Conservation (phyloP, 441 rosid genomes). For the Cnidoscolus chayamansa region DNA sequence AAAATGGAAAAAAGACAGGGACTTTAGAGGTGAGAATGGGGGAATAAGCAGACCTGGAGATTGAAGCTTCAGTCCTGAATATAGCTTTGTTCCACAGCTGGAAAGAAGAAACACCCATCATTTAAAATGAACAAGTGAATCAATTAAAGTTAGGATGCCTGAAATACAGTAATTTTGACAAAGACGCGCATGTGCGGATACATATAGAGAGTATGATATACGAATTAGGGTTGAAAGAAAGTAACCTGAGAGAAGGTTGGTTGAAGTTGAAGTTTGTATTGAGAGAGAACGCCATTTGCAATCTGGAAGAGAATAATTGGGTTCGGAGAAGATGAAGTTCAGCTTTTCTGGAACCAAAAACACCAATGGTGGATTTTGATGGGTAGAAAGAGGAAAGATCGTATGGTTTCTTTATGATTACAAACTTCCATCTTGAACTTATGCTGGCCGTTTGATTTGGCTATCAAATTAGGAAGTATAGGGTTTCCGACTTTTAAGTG, state of each 20-base stretch:
- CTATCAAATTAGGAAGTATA: neutral
- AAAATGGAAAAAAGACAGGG: neutral
- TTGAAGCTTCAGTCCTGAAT: constrained; percentile 72
- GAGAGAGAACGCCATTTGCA: constrained; percentile 54
- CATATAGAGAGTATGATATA: neutral
- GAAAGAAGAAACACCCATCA: constrained; percentile 16
- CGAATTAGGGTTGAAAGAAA: neutral
- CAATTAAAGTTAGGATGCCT: neutral
- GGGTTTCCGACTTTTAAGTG: too few relatives aligned
- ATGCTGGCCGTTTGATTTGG: constrained; percentile 4
- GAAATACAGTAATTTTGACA: constrained; percentile 10
- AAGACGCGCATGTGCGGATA: neutral
- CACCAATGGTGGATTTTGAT: neutral
- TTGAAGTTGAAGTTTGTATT: constrained; percentile 47
- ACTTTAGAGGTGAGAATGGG: constrained; percentile 9
- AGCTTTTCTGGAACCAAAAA: neutral
- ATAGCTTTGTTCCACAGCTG: constrained; percentile 64
- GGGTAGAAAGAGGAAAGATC: neutral
- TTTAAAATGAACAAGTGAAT: neutral
- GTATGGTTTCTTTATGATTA: neutral
- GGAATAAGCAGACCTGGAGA: constrained; percentile 47
- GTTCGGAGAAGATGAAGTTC: constrained; percentile 7
- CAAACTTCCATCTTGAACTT: neutral
- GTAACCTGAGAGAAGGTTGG: constrained; percentile 59
- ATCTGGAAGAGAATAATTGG: neutral